These are phyloP conservation scores for Verticillium dahliae DNA, from an alignment of 2,329 filamentous ascomycete species.

Conservation along the genomic window DNA sequence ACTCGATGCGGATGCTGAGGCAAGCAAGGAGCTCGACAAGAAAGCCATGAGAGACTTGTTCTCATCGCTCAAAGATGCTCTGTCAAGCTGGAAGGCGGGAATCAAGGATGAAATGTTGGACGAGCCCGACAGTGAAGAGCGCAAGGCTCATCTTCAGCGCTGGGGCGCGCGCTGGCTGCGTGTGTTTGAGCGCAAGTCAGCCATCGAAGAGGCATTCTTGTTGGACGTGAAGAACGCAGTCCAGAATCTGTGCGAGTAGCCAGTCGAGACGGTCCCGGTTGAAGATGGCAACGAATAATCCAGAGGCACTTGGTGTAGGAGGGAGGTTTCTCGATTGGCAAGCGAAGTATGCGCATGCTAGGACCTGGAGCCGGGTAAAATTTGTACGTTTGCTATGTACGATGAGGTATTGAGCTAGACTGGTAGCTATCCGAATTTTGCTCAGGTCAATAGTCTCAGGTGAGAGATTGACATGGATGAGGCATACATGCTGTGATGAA, in stretches of 20 bases:
- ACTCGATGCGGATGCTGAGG: slow-evolving; percentile 51
- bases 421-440: not conserved
- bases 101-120: slow-evolving; percentile 73
- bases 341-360: not conserved
- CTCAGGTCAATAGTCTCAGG: not conserved
- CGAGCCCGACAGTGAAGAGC: slow-evolving; percentile 49
- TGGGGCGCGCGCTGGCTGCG: slow-evolving; percentile 87
- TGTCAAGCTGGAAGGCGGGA: slow-evolving; percentile 65
- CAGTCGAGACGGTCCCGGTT: not conserved
- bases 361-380: not conserved
- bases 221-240: slow-evolving; percentile 23
- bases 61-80: slow-evolving; percentile 69
- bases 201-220: slow-evolving; percentile 73
- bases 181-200: slow-evolving; percentile 74
- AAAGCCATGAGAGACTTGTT: slow-evolving; percentile 75
- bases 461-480: not conserved
- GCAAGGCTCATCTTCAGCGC: slow-evolving; percentile 59
- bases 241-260: not conserved
- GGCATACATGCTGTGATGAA: not conserved
- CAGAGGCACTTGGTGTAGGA: no score
- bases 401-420: not conserved
- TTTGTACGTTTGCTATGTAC: not conserved
- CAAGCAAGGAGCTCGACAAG: slow-evolving; percentile 60
- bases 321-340: not conserved
- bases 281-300: not conserved